Base-by-base conservation (phyloP, 1,139 yeast species). In the Yamadazyma sp. region DNA sequence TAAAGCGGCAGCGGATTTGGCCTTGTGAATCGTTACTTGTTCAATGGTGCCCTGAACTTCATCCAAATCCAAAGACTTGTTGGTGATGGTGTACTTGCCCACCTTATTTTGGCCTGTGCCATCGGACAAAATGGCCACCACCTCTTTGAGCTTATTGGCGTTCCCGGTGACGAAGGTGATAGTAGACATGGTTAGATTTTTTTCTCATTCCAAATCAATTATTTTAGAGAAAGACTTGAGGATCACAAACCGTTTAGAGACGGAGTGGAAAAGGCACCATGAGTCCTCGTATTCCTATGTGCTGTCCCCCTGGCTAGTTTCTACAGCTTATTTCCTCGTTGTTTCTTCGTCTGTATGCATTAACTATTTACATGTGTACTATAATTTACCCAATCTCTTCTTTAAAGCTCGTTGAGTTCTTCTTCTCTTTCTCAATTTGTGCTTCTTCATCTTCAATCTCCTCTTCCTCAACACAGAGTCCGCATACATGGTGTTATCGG, bases 41-140 rank as follows among this genome's bases (percentile, higher is more conserved):
- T 83, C 84, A 38, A 89, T 77, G 15, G 92, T 67, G 24, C 97
- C 98, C 66, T 94, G 99, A 36, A 92, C 64, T 64, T 94, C 99
- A 41, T 83, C 94, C 24, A 92, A 69, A 56, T 92, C 98, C 28
- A 92, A 61, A 15, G 82, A 70, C 48, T 76, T 62, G 59, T 85
- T 87, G 33, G 69, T 66, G 45, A 86, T 74, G 24, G 62, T 61
- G 55, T 64, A 79, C 12, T 73, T 70, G 5, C 88, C 88, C 5
- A 78, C 78, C 12, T 53, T 56, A 7, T 54, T 67, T 10, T 59
- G 56, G 18, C 37, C 3, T 7, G 55, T 48, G 2, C 49, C 46
- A 12, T 45, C 60, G 2, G 81, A 62, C 18, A 92, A 75, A 41
- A 92, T 85, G 42, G 84, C 81, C 46, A 82, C 74, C 23, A 91